Conservation (phyloP, 345 rosid species). For the Eucalyptus leucophloia region DNA sequence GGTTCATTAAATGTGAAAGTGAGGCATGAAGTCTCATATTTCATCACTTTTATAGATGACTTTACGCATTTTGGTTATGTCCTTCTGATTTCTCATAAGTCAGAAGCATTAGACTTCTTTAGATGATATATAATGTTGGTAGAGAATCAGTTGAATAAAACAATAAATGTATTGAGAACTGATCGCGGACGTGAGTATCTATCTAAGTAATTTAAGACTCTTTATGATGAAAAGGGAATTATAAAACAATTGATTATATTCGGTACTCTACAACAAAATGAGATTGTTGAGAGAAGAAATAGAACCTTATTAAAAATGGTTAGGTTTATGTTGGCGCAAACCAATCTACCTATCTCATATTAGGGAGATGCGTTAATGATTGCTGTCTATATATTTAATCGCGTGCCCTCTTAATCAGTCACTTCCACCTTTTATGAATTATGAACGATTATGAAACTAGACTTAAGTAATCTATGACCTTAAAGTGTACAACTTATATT, state of each 20-base stretch:
- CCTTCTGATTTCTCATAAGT: too few relatives aligned
- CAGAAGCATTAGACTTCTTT: accelerated
- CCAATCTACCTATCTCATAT: too few relatives aligned
- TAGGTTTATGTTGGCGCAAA: accelerated
- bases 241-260: accelerated
- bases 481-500: accelerated
- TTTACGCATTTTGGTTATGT: accelerated
- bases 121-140: accelerated
- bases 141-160: too few relatives aligned
- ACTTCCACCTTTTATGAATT: too few relatives aligned
- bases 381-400: accelerated
- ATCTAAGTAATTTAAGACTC: too few relatives aligned
- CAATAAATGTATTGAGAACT: too few relatives aligned
- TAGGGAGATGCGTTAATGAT: too few relatives aligned
- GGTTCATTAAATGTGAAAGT: accelerated
- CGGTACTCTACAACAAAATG: too few relatives aligned
- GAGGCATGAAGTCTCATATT: too few relatives aligned
- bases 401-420: accelerated
- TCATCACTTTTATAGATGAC: too few relatives aligned
- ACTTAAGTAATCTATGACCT: too few relatives aligned
- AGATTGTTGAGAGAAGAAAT: accelerated
- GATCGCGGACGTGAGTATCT: accelerated
- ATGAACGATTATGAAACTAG: accelerated
- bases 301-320: accelerated
- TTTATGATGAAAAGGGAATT: accelerated